Conservation (phyloP, 441 rosid species). For the Jatropha podagrica region DNA sequence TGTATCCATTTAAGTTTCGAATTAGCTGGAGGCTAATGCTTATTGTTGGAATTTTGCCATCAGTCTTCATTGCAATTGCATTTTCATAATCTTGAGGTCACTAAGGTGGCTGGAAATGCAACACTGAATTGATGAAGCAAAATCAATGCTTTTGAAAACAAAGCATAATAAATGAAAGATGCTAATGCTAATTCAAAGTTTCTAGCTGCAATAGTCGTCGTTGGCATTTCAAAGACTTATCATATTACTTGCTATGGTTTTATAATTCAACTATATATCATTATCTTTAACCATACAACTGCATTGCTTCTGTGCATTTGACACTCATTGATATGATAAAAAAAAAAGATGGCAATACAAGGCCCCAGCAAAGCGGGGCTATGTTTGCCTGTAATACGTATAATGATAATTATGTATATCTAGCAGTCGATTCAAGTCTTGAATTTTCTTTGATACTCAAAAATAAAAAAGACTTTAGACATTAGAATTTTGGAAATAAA, state of each 20-base stretch:
- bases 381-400: no score
- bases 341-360: no score
- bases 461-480: no score
- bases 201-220: conserved; percentile 81
- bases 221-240: conserved; percentile 73
- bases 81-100: conserved; percentile 80
- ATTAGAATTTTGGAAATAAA: no score
- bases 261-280: no score
- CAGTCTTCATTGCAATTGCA: conserved; percentile 65
- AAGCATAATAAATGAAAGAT: conserved; percentile 56
- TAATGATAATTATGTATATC: no score
- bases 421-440: no score
- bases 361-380: no score
- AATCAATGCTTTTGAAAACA: conserved; percentile 63
- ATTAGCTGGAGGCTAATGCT: conserved; percentile 94
- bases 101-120: conserved; percentile 88
- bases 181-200: conserved; percentile 47
- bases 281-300: no score
- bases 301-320: no score
- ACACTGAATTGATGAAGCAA: conserved; percentile 68
- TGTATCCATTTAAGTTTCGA: conserved; percentile 53
- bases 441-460: no score
- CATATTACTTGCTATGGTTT: conserved; percentile 60
- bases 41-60: conserved; percentile 79
- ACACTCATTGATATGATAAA: no score